Evolutionary conservation across 2,329 filamentous ascomycete genomes (phyloP).

Genomic region (Sarocladium oryzae): DNA sequence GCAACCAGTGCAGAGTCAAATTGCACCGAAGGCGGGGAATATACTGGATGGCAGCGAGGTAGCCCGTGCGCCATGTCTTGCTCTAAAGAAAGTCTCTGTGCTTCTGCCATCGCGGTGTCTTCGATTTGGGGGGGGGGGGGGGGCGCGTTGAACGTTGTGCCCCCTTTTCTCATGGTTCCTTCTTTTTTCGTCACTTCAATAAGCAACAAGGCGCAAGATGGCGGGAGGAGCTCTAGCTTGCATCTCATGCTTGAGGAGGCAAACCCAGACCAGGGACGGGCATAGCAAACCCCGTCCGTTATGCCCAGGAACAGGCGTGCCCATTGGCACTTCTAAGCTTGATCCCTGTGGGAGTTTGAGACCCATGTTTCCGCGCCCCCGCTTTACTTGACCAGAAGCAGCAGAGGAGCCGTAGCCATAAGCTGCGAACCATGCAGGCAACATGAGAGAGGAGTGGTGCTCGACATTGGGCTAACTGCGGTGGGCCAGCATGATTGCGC

Average conservation of each 20-base stretch:
- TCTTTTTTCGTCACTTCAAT: too few relatives aligned
- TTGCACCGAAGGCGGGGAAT: background rate
- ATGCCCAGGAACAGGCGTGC: background rate
- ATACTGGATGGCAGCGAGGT: background rate
- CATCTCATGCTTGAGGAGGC: background rate
- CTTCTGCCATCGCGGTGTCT: too few relatives aligned
- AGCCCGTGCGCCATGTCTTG: too few relatives aligned
- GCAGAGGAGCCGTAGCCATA: background rate
- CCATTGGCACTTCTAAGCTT: background rate
- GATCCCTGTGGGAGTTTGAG: slow-evolving; percentile 1
- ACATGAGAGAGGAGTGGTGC: background rate
- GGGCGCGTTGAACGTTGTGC: too few relatives aligned
- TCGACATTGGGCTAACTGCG: background rate
- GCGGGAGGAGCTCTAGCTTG: background rate
- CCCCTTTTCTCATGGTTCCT: too few relatives aligned
- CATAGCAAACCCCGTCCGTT: background rate
- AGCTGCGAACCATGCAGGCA: background rate
- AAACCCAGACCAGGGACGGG: background rate
- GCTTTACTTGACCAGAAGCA: background rate
- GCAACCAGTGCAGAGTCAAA: background rate
- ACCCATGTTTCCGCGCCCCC: background rate
- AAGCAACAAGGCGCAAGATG: background rate
- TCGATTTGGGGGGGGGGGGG: too few relatives aligned
- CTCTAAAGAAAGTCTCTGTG: too few relatives aligned
- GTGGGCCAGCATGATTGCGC: background rate